Conservation (phyloP, 306 rosid genomes). For the Trifolium pratense region DNA sequence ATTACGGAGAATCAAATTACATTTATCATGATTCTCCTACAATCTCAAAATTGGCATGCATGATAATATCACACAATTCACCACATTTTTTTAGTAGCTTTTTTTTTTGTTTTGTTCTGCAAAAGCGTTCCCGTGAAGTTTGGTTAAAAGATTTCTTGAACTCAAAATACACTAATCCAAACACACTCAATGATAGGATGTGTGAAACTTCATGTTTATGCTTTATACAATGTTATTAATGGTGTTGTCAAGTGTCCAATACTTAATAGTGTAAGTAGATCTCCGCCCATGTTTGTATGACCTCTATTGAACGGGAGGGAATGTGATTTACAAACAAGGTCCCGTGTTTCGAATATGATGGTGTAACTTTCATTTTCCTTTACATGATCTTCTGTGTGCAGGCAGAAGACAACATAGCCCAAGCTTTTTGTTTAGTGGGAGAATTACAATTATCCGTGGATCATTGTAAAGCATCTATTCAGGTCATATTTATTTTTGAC, state of each 20-base stretch:
- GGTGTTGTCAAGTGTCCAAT: constrained; percentile 3
- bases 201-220: neutral
- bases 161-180: neutral
- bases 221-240: constrained; percentile 11
- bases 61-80: constrained; percentile 13
- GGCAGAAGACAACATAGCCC: constrained; percentile 88
- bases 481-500: constrained; percentile 59
- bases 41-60: constrained; percentile 16
- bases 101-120: neutral
- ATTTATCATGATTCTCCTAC: neutral
- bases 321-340: constrained; percentile 16
- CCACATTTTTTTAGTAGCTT: neutral
- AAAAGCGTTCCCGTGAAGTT: neutral
- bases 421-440: constrained; percentile 72
- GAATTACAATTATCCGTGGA: constrained; percentile 56
- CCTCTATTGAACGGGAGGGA: constrained; percentile 13
- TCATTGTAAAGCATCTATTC: constrained; percentile 83
- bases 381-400: constrained; percentile 47
- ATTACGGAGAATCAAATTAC: neutral
- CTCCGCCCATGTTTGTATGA: neutral
- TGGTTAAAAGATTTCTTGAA: constrained; percentile 17
- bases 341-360: constrained; percentile 18
- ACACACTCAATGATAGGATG: constrained; percentile 9
- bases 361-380: constrained; percentile 34
- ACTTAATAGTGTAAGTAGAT: neutral